Base-by-base conservation (phyloP, 345 rosid species). In the Capsella bursapastoris region DNA sequence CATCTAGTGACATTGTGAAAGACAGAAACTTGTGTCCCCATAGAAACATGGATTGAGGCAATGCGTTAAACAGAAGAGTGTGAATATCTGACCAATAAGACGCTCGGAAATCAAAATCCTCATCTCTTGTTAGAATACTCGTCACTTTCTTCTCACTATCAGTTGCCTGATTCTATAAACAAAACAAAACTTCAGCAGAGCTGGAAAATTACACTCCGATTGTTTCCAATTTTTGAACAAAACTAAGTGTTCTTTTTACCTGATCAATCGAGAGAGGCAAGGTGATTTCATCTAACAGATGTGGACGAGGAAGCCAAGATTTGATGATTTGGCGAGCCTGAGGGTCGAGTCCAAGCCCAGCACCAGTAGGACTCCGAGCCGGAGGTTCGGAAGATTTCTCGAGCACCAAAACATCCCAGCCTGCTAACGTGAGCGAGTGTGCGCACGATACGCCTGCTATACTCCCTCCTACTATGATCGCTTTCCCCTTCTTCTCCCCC, bases 1-100 rank as follows among this genome's bases (percentile, higher is more conserved):
- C 68, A 79, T 84, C 84, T 51, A 81, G 72, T 27, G 92, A 86
- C 41, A 74, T 5, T 16, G 52, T 22, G 74, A 93, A 86, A 50
- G 96, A 90, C 57, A 81, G 79, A 79, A 68, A 87, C 38, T 71
- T 70, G 52, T 89, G 92, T 48, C 93, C 96, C 93, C 91, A 84
- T 1, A 82, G 83, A 64, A 93, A 82, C 11, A 85, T 74, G 3
- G 81, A 73, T 1, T 74, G 79, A 29, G 90, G 88, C 40, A 89
- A 76, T 11, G 84, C 83, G 28, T 71, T 64, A 66, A 64, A 74
- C 2, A 93, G 66, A 68, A 90, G 86, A 76, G 70, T 31, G 63
- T 89, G 97, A 29, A 93, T 87, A 75, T 89, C 90, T 49, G 88
- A 72, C 97, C 97, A 90, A 82, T 89, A 86, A 7, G 89, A 90